These are phyloP conservation scores for Blastomyces emzantsi DNA, from an alignment of 2,329 filamentous ascomycete genomes.

Conservation along the genomic window DNA sequence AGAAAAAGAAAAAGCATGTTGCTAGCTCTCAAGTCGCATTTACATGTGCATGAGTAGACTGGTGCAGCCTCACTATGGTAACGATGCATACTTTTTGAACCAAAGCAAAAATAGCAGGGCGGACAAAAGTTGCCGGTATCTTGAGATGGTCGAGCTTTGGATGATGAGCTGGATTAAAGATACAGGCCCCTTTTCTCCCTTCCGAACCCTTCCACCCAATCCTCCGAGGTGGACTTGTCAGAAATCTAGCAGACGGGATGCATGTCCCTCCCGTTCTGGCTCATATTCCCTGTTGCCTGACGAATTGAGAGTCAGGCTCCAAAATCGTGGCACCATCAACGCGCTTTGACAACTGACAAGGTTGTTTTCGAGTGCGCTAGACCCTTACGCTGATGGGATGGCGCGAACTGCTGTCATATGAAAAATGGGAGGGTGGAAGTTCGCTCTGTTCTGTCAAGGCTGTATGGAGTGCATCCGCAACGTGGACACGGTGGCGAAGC, in stretches of 20 bases:
- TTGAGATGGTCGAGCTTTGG: neutral
- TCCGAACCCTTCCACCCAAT: neutral
- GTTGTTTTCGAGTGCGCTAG: constrained; percentile 3
- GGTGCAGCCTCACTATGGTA: constrained; percentile 6
- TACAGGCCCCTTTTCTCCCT: neutral
- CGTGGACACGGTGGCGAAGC: constrained; percentile 2
- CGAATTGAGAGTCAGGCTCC: constrained; percentile 1
- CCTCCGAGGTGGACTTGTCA: neutral
- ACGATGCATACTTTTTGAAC: neutral
- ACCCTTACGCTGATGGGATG: constrained; percentile 1
- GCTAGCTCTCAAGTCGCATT: constrained; percentile 4
- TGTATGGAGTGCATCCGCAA: neutral
- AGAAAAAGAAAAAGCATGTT: constrained; percentile 5
- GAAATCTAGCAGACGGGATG: neutral
- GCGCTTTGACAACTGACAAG: constrained; percentile 4
- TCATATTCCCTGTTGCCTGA: constrained; percentile 1
- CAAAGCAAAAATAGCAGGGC: neutral
- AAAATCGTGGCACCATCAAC: constrained; percentile 8
- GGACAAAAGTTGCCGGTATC: neutral
- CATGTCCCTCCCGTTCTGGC: neutral
- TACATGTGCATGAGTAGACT: constrained; percentile 7
- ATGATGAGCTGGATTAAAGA: constrained; percentile 3
- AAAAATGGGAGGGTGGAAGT: neutral
- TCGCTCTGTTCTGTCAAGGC: neutral
- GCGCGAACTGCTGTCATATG: constrained; percentile 7